These are phyloP conservation scores for Komagataella populi DNA, from an alignment of 805 yeast species.

Conservation along the genomic window DNA sequence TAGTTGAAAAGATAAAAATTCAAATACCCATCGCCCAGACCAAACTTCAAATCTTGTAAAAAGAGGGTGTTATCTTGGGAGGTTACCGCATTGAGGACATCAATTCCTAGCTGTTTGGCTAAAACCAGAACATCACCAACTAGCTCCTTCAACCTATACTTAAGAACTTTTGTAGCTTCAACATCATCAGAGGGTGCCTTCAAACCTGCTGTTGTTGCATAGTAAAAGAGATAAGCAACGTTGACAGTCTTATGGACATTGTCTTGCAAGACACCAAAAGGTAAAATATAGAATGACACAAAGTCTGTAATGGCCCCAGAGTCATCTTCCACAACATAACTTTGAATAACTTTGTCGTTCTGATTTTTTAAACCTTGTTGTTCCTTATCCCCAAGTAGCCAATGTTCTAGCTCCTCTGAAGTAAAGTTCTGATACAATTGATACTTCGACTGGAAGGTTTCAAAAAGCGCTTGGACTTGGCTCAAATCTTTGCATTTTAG, in stretches of 20 bases:
- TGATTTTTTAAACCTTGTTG: conserved; percentile 74
- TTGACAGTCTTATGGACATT: conserved; percentile 53
- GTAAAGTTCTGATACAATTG: conserved; percentile 60
- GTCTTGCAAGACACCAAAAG: conserved; percentile 69
- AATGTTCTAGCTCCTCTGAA: conserved; percentile 60
- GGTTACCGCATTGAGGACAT: conserved; percentile 88
- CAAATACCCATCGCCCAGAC: conserved; percentile 85
- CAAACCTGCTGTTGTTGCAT: conserved; percentile 60
- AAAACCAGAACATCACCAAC: conserved; percentile 66
- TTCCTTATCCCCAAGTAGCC: conserved; percentile 62
- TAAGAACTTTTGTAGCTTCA: conserved; percentile 29
- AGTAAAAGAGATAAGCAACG: conserved; percentile 82
- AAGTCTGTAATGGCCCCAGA: conserved; percentile 72
- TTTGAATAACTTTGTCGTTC: conserved; percentile 41
- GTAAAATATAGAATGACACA: conserved; percentile 78
- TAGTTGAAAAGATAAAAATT: conserved; percentile 90
- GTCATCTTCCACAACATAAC: conserved; percentile 63
- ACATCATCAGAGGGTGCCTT: conserved; percentile 21
- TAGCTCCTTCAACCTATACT: conserved; percentile 44
- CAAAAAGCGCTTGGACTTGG: conserved; percentile 45
- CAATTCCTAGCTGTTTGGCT: conserved; percentile 56
- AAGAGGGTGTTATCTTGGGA: conserved; percentile 82
- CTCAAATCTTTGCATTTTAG: conserved; percentile 51
- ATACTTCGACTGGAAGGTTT: conserved; percentile 50
- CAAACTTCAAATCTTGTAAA: conserved; percentile 73